Base-by-base conservation (phyloP, 495 filamentous ascomycete genomes). In the Durotheca rogersii region DNA sequence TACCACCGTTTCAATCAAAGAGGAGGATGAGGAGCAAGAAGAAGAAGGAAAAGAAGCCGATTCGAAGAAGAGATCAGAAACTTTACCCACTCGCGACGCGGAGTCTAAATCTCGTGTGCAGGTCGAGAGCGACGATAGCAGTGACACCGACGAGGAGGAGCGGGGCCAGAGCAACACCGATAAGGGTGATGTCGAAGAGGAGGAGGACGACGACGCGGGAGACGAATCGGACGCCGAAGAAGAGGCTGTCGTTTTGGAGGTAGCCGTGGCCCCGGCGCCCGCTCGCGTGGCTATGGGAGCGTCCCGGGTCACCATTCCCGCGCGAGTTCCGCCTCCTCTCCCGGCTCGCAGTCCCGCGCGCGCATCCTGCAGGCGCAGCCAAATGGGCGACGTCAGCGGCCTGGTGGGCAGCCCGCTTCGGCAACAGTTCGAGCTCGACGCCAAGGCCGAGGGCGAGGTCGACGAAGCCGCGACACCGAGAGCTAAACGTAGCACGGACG, bases 231-330 rank as follows among this genome's bases (percentile, higher is more conserved):
- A 78, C 11, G 74, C 65, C 23, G 69, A 72, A 27, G 72, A 80
- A 7, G 69, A 78, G 41, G 71, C 79, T 0, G 65, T 84, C 7
- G 71, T 82, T 12, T 78, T 74, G 33, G 70, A 78, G 30, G 72
- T 73, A 7, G 74, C 76, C 7, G 70, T 59, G 16, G 65, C 75
- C 7, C 67, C 72, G 33, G 71, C 79, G 59, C 64, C 75, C 35
- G 31, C 74, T 49, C 65, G 75, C 49, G 62, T 72, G 44, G 62
- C 79, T 1, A 76, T 88, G 32, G 78, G 78, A 12, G 76, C 71
- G 7, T 58, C 71, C 2, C 72, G 69, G 11, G 84, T 91, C 18
- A 85, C 78, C 15, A 89, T 91, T 61, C 81, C 85, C 1, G 88
- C 88, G 68, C 72, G 85, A 20, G 67, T 82, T 2, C 74, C 84